phyloP scores from a whole-genome alignment of 257 asterid genomes.

The Scutellaria baicalensis region DNA sequence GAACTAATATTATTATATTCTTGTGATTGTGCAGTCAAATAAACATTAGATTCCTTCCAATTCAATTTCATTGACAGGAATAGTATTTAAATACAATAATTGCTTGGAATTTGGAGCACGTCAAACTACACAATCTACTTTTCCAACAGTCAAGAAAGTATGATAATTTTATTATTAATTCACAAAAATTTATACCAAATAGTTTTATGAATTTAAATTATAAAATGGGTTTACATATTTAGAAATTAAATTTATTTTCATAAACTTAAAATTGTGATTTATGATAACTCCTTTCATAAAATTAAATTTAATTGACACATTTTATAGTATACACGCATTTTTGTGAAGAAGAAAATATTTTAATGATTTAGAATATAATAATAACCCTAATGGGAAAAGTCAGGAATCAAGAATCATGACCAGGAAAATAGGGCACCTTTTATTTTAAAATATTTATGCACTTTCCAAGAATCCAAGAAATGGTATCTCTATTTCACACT shows the following conservation, averaged over 20 bases:
- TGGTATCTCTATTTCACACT: constrained; percentile 7
- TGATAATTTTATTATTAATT: too few species aligned
- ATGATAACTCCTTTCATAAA: too few species aligned
- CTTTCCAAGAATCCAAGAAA: constrained; percentile 18
- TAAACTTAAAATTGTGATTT: too few species aligned
- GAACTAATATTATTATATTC: too few species aligned
- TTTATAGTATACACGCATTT: not conserved
- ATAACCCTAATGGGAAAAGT: not conserved
- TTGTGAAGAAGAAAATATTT: constrained; percentile 1
- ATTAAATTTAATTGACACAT: not conserved
- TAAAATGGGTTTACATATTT: too few species aligned
- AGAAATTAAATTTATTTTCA: too few species aligned
- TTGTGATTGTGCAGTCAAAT: not conserved
- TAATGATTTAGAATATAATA: not conserved
- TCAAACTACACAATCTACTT: not conserved
- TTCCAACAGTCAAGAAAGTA: not conserved
- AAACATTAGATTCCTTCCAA: constrained; percentile 20
- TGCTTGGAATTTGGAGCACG: constrained; percentile 19
- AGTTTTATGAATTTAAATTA: too few species aligned
- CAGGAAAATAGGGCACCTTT: not conserved
- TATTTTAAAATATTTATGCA: not conserved
- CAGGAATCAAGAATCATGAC: constrained; percentile 7
- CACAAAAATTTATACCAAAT: too few species aligned
- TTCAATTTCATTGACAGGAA: constrained; percentile 1
- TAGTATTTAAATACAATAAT: not conserved